Conservation (phyloP, 2,329 filamentous ascomycete genomes). For the Graphiopsis chlorocephala region DNA sequence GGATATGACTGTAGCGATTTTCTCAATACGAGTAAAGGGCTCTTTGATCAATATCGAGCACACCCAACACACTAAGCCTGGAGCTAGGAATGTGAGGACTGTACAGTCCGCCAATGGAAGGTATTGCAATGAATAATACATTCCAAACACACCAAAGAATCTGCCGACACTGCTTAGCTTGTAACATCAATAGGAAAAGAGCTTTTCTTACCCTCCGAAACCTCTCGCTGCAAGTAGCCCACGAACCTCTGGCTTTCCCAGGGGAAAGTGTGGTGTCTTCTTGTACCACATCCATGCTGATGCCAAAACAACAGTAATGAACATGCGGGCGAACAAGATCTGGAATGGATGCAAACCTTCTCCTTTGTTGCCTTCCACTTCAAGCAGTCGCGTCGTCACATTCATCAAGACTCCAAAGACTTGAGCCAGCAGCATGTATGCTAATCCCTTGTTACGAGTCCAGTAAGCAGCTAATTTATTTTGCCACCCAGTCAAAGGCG, state of each 20-base stretch:
- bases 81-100: slow-evolving; percentile 83
- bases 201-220: slow-evolving; percentile 54
- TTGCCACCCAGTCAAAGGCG: slow-evolving; percentile 20
- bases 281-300: slow-evolving; percentile 71
- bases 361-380: slow-evolving; percentile 63
- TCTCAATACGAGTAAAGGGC: slow-evolving; percentile 73
- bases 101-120: slow-evolving; percentile 83
- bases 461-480: slow-evolving; percentile 46
- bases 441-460: slow-evolving; percentile 67
- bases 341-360: slow-evolving; percentile 78
- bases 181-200: not conserved
- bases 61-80: slow-evolving; percentile 73
- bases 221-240: slow-evolving; percentile 67
- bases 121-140: slow-evolving; percentile 74
- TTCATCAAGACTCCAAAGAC: slow-evolving; percentile 86
- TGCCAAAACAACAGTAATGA: slow-evolving; percentile 66
- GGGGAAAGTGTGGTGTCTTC: slow-evolving; percentile 64
- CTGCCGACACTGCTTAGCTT: not conserved
- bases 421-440: slow-evolving; percentile 71
- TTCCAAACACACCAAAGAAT: slow-evolving; percentile 42
- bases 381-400: slow-evolving; percentile 71
- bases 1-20: slow-evolving; percentile 71
- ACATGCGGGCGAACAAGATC: slow-evolving; percentile 78
- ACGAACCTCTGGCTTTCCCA: slow-evolving; percentile 66
- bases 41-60: slow-evolving; percentile 75